phyloP scores from a whole-genome alignment of 1,139 yeast species.

The Wickerhamomyces sp. region DNA sequence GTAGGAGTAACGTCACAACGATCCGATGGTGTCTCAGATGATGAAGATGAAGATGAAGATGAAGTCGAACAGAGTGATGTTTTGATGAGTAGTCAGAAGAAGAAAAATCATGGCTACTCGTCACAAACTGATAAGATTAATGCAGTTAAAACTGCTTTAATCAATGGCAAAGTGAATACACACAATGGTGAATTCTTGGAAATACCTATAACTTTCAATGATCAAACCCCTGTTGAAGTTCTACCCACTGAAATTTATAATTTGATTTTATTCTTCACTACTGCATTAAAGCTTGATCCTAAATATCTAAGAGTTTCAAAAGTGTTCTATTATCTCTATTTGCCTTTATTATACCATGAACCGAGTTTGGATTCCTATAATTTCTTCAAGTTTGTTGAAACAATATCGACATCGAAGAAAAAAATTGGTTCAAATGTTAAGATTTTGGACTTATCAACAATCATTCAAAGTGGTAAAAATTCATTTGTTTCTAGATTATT shows the following conservation, averaged over 20 bases:
- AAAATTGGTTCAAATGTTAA: constrained; percentile 38
- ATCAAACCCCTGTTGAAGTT: constrained; percentile 2
- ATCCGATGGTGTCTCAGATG: constrained; percentile 19
- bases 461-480: constrained; percentile 90
- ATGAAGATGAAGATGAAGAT: constrained; percentile 32
- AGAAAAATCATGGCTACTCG: constrained; percentile 8
- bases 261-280: constrained; percentile 40
- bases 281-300: constrained; percentile 35
- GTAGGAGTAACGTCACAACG: constrained; percentile 19
- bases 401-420: constrained; percentile 40
- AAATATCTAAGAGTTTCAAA: constrained; percentile 57
- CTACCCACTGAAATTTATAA: constrained; percentile 51
- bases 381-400: constrained; percentile 67
- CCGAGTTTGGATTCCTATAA: constrained; percentile 66
- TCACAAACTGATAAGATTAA: constrained; percentile 32
- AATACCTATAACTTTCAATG: constrained; percentile 3
- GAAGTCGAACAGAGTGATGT: constrained; percentile 17
- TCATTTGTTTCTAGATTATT: constrained; percentile 80
- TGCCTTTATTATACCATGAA: constrained; percentile 57
- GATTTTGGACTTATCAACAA: constrained; percentile 64
- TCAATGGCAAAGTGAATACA: constrained; percentile 7
- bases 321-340: constrained; percentile 50
- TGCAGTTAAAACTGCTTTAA: constrained; percentile 10
- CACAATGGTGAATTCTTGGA: constrained; percentile 8
- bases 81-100: constrained; percentile 9